Percentiles rank a stretch among this genome's conserved stretches.
Conservation (phyloP, 2,329 filamentous ascomycete genomes). For the Cryphonectria naterciae region DNA sequence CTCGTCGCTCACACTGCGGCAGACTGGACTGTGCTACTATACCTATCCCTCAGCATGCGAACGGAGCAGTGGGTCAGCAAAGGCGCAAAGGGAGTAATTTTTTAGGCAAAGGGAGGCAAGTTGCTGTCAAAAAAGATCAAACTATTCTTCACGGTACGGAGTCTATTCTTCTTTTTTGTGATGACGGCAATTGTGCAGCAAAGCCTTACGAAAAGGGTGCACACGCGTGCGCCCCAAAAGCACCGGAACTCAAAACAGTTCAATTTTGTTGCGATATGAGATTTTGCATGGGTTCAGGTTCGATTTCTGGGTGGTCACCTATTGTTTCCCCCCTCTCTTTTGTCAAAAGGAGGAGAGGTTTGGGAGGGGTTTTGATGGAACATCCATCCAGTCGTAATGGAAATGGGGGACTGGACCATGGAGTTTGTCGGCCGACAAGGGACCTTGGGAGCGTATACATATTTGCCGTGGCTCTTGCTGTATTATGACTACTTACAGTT, state of each 20-base stretch:
- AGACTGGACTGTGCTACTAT: neutral
- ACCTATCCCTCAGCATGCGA: constrained; percentile 5
- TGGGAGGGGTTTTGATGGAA: neutral
- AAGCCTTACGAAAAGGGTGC: neutral
- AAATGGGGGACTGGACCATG: neutral
- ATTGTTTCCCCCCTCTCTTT: neutral
- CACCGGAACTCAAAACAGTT: neutral
- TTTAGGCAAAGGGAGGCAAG: neutral
- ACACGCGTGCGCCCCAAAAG: neutral
- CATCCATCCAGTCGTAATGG: neutral
- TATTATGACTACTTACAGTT: neutral
- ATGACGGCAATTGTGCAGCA: neutral
- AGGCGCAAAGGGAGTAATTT: constrained; percentile 2
- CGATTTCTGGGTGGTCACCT: neutral
- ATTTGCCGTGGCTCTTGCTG: neutral
- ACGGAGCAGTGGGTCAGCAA: constrained; percentile 10
- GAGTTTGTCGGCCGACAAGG: neutral
- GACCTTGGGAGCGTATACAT: neutral
- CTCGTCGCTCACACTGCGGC: neutral
- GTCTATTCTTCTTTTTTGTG: neutral
- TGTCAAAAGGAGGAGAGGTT: neutral
- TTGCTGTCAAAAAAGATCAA: neutral
- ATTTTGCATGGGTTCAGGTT: constrained; percentile 1
- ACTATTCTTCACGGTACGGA: constrained; percentile 7
- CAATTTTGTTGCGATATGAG: neutral